Percentiles rank a stretch among this genome's conserved stretches.
These are phyloP conservation scores for Fusarium algeriense DNA, from an alignment of 2,329 filamentous ascomycete species.

Conservation along the genomic window DNA sequence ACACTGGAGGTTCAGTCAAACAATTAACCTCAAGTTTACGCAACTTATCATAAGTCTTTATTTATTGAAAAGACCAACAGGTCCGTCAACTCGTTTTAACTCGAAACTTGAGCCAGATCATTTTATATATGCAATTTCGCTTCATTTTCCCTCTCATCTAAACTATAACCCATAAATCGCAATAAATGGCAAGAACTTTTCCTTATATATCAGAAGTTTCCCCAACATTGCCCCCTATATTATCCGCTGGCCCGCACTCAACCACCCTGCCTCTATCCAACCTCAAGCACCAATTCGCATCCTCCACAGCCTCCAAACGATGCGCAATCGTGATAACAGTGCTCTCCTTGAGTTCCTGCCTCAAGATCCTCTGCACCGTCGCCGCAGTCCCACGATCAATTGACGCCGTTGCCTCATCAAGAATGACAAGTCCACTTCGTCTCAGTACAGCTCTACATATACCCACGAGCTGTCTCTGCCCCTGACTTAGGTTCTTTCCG, in stretches of 20 bases:
- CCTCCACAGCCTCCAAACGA: constrained; percentile 70
- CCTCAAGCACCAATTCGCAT: constrained; percentile 67
- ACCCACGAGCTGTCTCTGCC: constrained; percentile 72
- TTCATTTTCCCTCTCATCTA: not conserved
- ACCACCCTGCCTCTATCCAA: constrained; percentile 65
- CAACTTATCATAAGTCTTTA: not conserved
- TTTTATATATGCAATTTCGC: not conserved
- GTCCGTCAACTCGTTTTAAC: accelerated
- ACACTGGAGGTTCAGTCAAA: not conserved
- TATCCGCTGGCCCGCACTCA: constrained; percentile 58
- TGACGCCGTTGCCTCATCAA: constrained; percentile 75
- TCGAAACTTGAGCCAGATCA: not conserved
- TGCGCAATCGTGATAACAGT: constrained; percentile 77
- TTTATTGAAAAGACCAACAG: not conserved
- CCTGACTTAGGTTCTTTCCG: constrained; percentile 72
- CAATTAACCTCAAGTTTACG: too few species aligned
- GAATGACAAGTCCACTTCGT: constrained; percentile 69
- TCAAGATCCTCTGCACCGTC: constrained; percentile 68
- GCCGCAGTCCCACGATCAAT: constrained; percentile 71
- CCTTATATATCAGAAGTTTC: not conserved
- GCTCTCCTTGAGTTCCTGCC: constrained; percentile 65
- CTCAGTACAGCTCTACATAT: constrained; percentile 71
- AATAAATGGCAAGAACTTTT: not conserved
- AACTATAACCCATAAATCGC: not conserved
- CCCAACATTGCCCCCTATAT: constrained; percentile 10